phyloP scores from a whole-genome alignment of 129 eudicot genomes.

The Deinandra increscens region DNA sequence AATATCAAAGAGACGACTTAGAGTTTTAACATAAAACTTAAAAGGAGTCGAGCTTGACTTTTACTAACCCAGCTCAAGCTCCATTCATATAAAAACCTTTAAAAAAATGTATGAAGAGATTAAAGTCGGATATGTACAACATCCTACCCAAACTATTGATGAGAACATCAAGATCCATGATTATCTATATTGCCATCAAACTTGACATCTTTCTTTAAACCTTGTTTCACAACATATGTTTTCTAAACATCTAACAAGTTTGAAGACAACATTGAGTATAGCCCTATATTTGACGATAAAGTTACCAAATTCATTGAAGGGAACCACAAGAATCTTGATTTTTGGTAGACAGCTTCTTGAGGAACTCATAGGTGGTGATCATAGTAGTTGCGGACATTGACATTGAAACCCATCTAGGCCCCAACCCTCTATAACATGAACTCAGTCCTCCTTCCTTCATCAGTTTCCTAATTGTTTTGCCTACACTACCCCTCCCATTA shows the following conservation, averaged over 20 bases:
- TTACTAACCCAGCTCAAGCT: too few relatives aligned
- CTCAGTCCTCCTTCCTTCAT: conserved; percentile 77
- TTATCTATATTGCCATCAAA: conserved; percentile 25
- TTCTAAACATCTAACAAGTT: background rate
- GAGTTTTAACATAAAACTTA: too few relatives aligned
- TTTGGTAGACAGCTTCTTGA: conserved; percentile 69
- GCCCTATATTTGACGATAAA: background rate
- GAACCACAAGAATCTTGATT: conserved; percentile 43
- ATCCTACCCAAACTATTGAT: conserved; percentile 8
- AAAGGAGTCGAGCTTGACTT: too few relatives aligned
- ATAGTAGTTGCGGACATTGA: conserved; percentile 77
- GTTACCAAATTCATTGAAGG: conserved; percentile 22
- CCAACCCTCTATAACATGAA: conserved; percentile 84
- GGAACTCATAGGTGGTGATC: conserved; percentile 86
- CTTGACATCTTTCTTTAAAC: background rate
- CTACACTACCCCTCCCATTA: conserved; percentile 34
- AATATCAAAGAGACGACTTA: too few relatives aligned
- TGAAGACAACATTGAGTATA: background rate
- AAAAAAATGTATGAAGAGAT: background rate
- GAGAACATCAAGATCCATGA: background rate
- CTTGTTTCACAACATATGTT: background rate
- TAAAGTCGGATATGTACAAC: conserved; percentile 22
- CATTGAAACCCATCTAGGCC: conserved; percentile 93
- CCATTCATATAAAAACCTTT: too few relatives aligned
- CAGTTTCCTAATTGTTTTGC: conserved; percentile 52